Conservation (phyloP, 805 yeast genomes). For the Schizosaccharomyces japonicus region DNA sequence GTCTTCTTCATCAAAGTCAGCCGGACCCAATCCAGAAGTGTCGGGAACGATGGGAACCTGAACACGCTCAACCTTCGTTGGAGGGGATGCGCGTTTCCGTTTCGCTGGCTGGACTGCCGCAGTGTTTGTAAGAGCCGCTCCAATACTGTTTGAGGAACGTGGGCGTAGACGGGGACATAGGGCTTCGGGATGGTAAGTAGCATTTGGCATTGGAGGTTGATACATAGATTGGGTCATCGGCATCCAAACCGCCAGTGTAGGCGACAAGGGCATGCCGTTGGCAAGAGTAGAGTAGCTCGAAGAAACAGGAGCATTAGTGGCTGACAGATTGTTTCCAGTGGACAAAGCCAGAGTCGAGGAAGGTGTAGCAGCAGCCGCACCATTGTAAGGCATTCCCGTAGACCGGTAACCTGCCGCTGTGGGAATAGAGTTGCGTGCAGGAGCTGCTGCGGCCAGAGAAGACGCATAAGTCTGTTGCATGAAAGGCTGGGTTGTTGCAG, state of each 20-base stretch:
- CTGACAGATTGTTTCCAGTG: no score
- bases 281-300: no score
- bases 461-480: neutral
- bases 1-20: slow-evolving; percentile 16
- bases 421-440: no score
- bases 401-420: no score
- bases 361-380: no score
- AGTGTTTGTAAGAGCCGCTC: neutral
- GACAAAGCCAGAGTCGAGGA: no score
- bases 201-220: neutral
- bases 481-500: neutral
- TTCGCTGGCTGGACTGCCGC: neutral
- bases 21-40: neutral
- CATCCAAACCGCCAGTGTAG: neutral
- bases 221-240: neutral
- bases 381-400: no score
- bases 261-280: neutral
- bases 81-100: slow-evolving; percentile 1
- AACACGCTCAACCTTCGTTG: neutral
- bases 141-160: neutral
- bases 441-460: no score
- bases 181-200: neutral
- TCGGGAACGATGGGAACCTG: neutral
- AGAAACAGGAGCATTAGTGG: no score
- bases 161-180: neutral